Evolutionary conservation across 495 filamentous ascomycete genomes (phyloP).

Genomic region (Lasiosphaeria ovina): DNA sequence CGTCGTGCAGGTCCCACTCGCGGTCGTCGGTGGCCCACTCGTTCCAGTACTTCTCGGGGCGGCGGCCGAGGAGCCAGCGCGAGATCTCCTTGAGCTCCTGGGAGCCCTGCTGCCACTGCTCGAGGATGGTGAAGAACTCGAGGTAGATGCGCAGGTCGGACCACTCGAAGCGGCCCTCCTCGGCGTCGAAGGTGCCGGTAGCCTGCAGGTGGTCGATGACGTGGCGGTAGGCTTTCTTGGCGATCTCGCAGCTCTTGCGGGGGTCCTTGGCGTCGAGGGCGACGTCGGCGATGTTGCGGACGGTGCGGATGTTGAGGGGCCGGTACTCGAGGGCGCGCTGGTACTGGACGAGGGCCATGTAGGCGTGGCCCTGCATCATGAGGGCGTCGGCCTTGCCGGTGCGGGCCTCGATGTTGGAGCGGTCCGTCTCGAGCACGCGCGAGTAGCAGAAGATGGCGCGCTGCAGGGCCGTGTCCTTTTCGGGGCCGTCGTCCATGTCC

Average conservation of each 20-base stretch:
- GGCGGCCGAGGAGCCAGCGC: conserved; percentile 79
- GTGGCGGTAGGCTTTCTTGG: conserved; percentile 58
- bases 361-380: conserved; percentile 48
- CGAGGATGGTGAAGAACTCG: conserved; percentile 68
- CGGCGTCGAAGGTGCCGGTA: conserved; percentile 37
- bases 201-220: conserved; percentile 55
- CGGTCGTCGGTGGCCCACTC: conserved; percentile 73
- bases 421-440: conserved; percentile 63
- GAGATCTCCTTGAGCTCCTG: conserved; percentile 64
- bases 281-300: conserved; percentile 63
- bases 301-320: conserved; percentile 59
- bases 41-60: conserved; percentile 77
- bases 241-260: conserved; percentile 44
- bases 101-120: conserved; percentile 62
- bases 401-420: conserved; percentile 47
- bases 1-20: conserved; percentile 82
- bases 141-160: conserved; percentile 79
- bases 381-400: conserved; percentile 34
- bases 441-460: conserved; percentile 68
- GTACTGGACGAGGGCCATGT: conserved; percentile 62
- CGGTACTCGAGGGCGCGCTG: conserved; percentile 56
- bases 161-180: conserved; percentile 66
- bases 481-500: conserved; percentile 51
- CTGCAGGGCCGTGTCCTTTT: conserved; percentile 46
- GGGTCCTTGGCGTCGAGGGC: conserved; percentile 57